Evolutionary conservation across 805 yeast species (phyloP), one percentile per base, ranked within the genome.

Genomic region (Wickerhamiella nectarea): DNA sequence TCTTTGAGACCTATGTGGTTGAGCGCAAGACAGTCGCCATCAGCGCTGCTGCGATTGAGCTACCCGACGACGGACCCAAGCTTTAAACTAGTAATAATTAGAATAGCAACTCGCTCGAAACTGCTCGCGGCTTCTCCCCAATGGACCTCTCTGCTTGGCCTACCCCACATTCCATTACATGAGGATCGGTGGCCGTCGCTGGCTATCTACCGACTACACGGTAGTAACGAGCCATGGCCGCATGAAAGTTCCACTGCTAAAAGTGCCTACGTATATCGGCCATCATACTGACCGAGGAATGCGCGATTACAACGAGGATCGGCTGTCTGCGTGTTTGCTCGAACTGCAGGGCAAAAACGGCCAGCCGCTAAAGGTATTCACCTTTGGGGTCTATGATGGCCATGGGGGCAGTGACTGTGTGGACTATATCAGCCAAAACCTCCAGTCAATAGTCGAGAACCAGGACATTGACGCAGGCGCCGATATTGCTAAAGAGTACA

Each of bases 381-480:
- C 74, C 51, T 77, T 83, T 54, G 74, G 75, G 37, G 71, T 91
- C 1, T 86, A 82, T 60, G 98, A 91, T 62, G 98, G 98, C 8
- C 98, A 91, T 62, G 98, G 97, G 6, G 94, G 95, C 18, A 69
- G 68, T 19, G 77, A 78, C 43, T 83, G 94, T 53, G 70, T 86
- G 37, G 69, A 66, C 19, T 80, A 71, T 54, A 64, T 87, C 10
- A 63, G 69, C 17, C 60, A 67, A 3, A 65, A 75, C 44, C 65
- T 91, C 24, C 76, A 69, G 44, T 57, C 56, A 50, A 68, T 59
- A 53, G 73, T 72, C 56, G 94, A 76, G 50, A 53, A 49, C 29
- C 57, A 57, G 24, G 62, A 64, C 39, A 48, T 65, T 45, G 55
- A 58, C 41, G 54, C 63, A 44, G 60, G 71, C 54, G 52, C 66